Evolutionary conservation across 1,139 yeast genomes (phyloP), one percentile per base, ranked within the genome.

Genomic region (Saccharomyces hybrid): DNA sequence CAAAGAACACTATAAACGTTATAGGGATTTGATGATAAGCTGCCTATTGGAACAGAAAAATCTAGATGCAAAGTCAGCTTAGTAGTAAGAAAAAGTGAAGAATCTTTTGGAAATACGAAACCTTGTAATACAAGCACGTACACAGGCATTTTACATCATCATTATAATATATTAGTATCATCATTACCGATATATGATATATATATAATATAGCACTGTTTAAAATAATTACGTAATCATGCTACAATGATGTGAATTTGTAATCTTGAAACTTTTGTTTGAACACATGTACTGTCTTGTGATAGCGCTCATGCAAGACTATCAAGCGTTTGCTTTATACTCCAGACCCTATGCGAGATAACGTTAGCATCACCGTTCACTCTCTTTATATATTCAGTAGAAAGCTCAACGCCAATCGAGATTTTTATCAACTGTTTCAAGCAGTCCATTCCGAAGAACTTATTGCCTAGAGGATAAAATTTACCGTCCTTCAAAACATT

Each of bases 331-430:
- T 57, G 55, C 55, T 70, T 71, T 1, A 73, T 68, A 51, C 66
- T 71, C 51, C 64, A 64, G 20, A 70, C 58, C 57, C 71, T 64
- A 8, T 61, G 52, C 8, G 72, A 53, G 9, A 72, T 67, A 5
- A 66, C 64, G 13, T 61, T 54, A 23, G 71, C 53, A 51, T 66
- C 64, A 26, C 72, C 70, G 56, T 68, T 68, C 25, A 72, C 65
- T 52, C 66, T 68, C 44, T 59, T 56, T 25, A 72, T 62, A 53
- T 67, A 69, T 49, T 71, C 73, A 16, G 61, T 55, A 0, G 73
- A 71, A 42, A 72, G 59, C 44, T 72, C 74, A 26, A 72, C 65
- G 38, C 68, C 68, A 5, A 71, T 60, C 26, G 71, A 65, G 29
- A 64, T 61, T 46, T 69, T 68, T 23, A 72, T 57, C 25, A 64